Percentiles rank a stretch among this genome's conserved stretches.
phyloP scores from a whole-genome alignment of 2,329 filamentous ascomycete species.

The Dactylellina parvicollis region DNA sequence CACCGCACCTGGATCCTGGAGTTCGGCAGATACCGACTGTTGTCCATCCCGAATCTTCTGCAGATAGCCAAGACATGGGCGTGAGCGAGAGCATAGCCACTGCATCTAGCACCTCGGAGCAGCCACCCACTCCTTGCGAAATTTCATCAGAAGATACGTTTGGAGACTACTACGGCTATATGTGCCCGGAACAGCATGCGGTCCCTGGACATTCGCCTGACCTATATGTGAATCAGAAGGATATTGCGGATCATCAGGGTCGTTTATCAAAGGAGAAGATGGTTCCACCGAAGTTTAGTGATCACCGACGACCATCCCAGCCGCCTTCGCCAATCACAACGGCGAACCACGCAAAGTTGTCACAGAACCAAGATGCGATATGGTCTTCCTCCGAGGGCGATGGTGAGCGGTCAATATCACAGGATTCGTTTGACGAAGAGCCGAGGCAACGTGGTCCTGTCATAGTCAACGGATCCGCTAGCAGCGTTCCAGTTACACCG shows the following conservation, averaged over 20 bases:
- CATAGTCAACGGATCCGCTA: constrained; percentile 62
- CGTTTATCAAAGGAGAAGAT: constrained; percentile 56
- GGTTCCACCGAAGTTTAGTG: constrained; percentile 55
- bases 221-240: constrained; percentile 57
- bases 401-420: constrained; percentile 52
- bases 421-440: constrained; percentile 55
- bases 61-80: constrained; percentile 35
- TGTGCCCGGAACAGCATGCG: constrained; percentile 55
- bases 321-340: constrained; percentile 53
- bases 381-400: constrained; percentile 55
- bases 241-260: constrained; percentile 56
- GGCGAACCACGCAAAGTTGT: constrained; percentile 34
- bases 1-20: constrained; percentile 42
- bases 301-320: constrained; percentile 54
- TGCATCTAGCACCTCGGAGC: constrained; percentile 48
- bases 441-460: constrained; percentile 59
- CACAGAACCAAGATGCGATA: constrained; percentile 56
- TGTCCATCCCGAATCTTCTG: constrained; percentile 35
- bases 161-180: constrained; percentile 43
- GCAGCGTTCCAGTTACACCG: constrained; percentile 49
- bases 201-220: constrained; percentile 50
- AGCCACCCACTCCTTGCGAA: constrained; percentile 44
- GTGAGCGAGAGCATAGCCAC: constrained; percentile 45
- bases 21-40: constrained; percentile 32
- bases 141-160: constrained; percentile 37